Base-by-base conservation (phyloP, 306 rosid genomes). In the Prunus armeniaca region DNA sequence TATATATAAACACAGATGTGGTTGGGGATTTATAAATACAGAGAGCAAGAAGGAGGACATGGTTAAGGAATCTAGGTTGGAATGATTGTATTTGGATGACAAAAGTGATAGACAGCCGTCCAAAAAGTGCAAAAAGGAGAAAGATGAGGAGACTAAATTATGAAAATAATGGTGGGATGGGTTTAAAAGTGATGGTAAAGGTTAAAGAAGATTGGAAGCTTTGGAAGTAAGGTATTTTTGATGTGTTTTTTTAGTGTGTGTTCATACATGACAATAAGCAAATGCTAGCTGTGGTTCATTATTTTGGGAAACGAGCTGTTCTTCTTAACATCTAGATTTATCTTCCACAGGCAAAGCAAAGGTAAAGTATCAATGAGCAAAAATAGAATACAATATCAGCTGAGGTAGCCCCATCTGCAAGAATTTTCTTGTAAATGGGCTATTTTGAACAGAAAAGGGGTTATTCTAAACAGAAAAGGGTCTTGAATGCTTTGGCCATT, bases 21-120 rank as follows among this genome's bases (percentile, higher is more conserved):
- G 27, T 25, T 25, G 27, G 27, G 1, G 27, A 25, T 25, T 25
- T 25, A 25, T 25, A 25, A 25, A 25, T 25, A 25, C 4, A 27
- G 30, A 27, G 30, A 27, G 30, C 30, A 63, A 62, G 76, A 81
- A 62, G 76, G 55, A 38, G 79, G 69, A 51, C 18, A 32, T 80
- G 85, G 75, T 69, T 77, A 85, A 86, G 97, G 91, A 88, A 93
- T 91, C 88, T 57, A 80, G 71, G 15, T 88, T 88, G 84, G 79
- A 88, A 77, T 79, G 72, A 32, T 80, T 73, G 82, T 13, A 68
- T 12, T 86, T 30, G 74, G 84, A 65, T 83, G 89, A 65, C 52
- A 79, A 69, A 78, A 63, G 78, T n/a, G 74, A 80, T 9, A 17
- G 85, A 87, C 74, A 86, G 85, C 95, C 91, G 93, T 80, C 98